Conservation (phyloP, 2,329 filamentous ascomycete species). For the Stachybotrys echinatus region DNA sequence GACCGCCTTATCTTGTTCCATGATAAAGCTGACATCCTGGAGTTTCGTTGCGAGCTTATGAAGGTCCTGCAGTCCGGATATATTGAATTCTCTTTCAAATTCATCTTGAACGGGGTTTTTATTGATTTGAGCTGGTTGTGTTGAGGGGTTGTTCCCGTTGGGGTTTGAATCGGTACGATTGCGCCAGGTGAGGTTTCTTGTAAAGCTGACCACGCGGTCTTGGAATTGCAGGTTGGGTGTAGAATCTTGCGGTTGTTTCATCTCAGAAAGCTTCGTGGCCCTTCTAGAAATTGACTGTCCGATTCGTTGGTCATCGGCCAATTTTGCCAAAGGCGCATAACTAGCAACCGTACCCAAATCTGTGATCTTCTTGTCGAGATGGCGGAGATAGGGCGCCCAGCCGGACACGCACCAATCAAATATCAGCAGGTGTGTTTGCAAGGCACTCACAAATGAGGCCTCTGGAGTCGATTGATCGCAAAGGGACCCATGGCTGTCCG, state of each 20-base stretch:
- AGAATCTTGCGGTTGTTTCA: neutral
- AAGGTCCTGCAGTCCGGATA: neutral
- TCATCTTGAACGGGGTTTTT: neutral
- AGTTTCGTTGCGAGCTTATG: neutral
- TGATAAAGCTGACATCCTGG: neutral
- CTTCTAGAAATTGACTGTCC: neutral
- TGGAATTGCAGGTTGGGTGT: neutral
- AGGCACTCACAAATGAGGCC: neutral
- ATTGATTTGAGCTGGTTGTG: neutral
- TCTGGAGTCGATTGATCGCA: neutral
- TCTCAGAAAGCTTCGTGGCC: neutral
- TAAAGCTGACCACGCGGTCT: neutral
- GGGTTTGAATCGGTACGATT: neutral
- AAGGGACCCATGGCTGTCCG: neutral
- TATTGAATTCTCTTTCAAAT: neutral
- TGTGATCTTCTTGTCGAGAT: neutral
- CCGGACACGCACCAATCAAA: neutral
- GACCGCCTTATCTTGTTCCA: neutral
- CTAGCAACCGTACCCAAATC: neutral
- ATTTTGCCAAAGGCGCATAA: neutral
- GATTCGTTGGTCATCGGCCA: neutral
- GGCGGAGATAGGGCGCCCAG: neutral
- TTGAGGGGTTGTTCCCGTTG: neutral
- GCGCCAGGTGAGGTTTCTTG: neutral
- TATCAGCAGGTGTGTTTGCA: neutral